Conservation (phyloP, 2,329 filamentous ascomycete species). For the Colletotrichum paranaense region DNA sequence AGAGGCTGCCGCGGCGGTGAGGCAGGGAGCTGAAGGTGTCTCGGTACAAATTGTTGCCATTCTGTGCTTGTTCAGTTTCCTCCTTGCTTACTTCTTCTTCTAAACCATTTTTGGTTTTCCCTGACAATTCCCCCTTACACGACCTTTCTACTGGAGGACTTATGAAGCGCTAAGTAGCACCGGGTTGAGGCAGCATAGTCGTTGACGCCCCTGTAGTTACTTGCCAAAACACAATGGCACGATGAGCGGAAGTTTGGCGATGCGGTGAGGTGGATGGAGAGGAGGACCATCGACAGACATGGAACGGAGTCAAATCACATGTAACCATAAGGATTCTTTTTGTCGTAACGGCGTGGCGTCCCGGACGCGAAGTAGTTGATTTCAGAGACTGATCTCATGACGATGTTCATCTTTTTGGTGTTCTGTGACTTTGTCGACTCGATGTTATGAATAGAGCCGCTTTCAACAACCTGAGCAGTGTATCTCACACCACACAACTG, state of each 20-base stretch:
- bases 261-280: constrained; percentile 6
- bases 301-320: constrained; percentile 31
- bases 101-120: constrained; percentile 56
- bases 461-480: neutral
- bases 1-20: constrained; percentile 63
- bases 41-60: constrained; percentile 86
- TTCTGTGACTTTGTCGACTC: neutral
- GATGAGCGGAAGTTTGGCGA: constrained; percentile 2
- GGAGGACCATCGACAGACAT: constrained; percentile 4
- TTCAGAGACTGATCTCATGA: constrained; percentile 14
- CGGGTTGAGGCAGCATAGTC: neutral
- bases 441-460: neutral
- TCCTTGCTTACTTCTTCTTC: constrained; percentile 97
- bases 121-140: constrained; percentile 14
- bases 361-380: constrained; percentile 34
- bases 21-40: constrained; percentile 77
- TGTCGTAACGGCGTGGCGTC: constrained; percentile 31
- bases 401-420: neutral
- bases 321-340: constrained; percentile 35
- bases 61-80: constrained; percentile 88
- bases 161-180: constrained; percentile 3
- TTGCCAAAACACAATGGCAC: neutral
- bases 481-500: too few relatives aligned
- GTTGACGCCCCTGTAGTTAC: neutral
- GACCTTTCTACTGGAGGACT: constrained; percentile 24